Evolutionary conservation across 148 eudicot genomes (phyloP).

Genomic region (Rhododendron simsii): DNA sequence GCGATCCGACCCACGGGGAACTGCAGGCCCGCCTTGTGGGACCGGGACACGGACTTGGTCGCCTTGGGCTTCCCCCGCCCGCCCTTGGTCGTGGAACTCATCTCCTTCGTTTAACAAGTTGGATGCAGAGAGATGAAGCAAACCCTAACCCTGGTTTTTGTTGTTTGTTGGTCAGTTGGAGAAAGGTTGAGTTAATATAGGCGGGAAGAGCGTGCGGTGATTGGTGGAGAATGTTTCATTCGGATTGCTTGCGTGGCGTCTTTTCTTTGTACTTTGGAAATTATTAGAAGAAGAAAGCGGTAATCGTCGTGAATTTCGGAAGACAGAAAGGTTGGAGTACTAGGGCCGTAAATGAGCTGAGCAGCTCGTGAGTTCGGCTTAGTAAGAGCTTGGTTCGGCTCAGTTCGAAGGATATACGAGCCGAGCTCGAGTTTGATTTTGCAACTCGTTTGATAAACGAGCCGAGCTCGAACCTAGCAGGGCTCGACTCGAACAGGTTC

Average conservation of each 20-base stretch:
- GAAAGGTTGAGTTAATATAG: background rate
- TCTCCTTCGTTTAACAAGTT: background rate
- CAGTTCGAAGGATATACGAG: no score
- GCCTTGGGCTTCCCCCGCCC: slow-evolving; percentile 28
- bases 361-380: no score
- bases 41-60: slow-evolving; percentile 29
- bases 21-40: slow-evolving; percentile 32
- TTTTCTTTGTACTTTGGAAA: background rate
- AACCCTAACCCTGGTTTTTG: slow-evolving; percentile 12
- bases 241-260: background rate
- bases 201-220: background rate
- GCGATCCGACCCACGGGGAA: slow-evolving; percentile 34
- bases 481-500: no score
- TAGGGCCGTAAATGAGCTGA: no score
- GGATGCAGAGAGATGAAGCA: no score
- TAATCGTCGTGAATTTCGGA: no score
- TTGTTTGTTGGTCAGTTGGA: background rate
- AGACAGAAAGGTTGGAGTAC: no score
- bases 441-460: no score
- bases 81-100: slow-evolving; percentile 13
- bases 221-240: slow-evolving; percentile 1
- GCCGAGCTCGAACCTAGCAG: no score
- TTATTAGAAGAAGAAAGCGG: no score
- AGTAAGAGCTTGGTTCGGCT: no score
- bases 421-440: no score